Conservation (phyloP, 176 grass and related monocot species). For the Leersia perrieri region DNA sequence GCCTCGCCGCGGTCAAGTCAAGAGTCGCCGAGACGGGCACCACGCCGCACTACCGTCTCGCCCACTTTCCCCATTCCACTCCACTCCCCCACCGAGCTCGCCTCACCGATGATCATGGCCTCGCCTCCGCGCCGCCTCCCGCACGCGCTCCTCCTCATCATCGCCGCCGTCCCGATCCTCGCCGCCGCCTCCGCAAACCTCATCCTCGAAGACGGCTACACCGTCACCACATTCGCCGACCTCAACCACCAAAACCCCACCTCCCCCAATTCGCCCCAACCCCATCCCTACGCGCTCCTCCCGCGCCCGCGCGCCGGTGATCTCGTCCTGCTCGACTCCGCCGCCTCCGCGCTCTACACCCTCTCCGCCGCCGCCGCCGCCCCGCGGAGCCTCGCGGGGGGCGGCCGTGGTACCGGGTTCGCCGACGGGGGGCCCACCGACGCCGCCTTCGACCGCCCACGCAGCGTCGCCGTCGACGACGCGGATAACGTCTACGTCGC, state of each 20-base stretch:
- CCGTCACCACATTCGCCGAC: constrained; percentile 40
- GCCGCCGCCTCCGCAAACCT: too few species aligned
- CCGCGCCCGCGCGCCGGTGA: constrained; percentile 29
- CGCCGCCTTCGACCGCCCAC: constrained; percentile 33
- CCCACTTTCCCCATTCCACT: too few species aligned
- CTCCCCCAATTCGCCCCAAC: background rate
- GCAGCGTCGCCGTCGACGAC: constrained; percentile 45
- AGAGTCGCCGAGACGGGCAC: too few species aligned
- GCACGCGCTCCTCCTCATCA: too few species aligned
- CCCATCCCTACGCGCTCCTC: constrained; percentile 41
- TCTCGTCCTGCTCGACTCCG: constrained; percentile 54
- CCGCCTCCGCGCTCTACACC: constrained; percentile 39
- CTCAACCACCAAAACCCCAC: constrained; percentile 17
- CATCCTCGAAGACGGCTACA: constrained; percentile 54
- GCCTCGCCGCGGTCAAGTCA: too few species aligned
- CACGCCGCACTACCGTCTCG: too few species aligned
- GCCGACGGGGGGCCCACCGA: constrained; percentile 10
- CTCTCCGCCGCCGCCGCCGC: background rate
- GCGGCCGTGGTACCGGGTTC: background rate
- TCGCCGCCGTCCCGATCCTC: too few species aligned
- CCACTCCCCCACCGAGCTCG: too few species aligned
- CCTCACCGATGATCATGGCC: too few species aligned
- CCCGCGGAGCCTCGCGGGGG: constrained; percentile 21
- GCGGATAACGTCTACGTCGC: constrained; percentile 55
- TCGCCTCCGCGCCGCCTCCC: too few species aligned